Conservation (phyloP, 495 filamentous ascomycete species). For the Talaromyces trachyspermus region DNA sequence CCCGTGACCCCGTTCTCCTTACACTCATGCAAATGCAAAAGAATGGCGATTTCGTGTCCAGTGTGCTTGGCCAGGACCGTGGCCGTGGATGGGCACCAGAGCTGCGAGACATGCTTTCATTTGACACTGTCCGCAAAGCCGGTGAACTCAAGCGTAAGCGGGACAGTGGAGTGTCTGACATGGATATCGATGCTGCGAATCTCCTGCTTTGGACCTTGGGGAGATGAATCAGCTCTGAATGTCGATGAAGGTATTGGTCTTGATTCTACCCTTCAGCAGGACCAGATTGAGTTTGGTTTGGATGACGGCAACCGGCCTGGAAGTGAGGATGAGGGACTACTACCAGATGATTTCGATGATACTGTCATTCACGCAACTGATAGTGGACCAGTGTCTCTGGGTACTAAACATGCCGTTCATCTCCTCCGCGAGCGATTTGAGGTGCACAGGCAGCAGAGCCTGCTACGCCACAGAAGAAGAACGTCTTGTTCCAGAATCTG, state of each 20-base stretch:
- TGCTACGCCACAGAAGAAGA: conserved; percentile 63
- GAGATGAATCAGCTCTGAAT: conserved; percentile 50
- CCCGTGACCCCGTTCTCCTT: conserved; percentile 76
- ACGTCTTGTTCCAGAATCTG: conserved; percentile 84
- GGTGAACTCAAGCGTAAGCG: conserved; percentile 91
- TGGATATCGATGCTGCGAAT: conserved; percentile 58
- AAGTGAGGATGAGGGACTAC: conserved; percentile 48
- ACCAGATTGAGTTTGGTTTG: conserved; percentile 57
- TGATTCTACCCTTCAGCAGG: conserved; percentile 42
- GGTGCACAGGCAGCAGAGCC: conserved; percentile 45
- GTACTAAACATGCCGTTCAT: conserved; percentile 93
- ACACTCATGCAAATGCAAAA: conserved; percentile 86
- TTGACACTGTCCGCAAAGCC: conserved; percentile 67
- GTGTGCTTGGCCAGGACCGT: conserved; percentile 65
- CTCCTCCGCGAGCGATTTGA: conserved; percentile 81
- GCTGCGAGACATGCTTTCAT: conserved; percentile 72
- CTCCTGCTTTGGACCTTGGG: conserved; percentile 64
- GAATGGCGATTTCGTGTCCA: conserved; percentile 78
- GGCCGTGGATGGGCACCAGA: conserved; percentile 83
- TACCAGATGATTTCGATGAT: conserved; percentile 61
- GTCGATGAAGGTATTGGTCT: conserved; percentile 44
- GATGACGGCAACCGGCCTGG: conserved; percentile 43
- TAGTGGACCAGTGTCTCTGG: conserved; percentile 73
- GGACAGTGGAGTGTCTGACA: conserved; percentile 76
- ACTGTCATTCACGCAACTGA: conserved; percentile 74